These are phyloP conservation scores for Tetraselmis chui DNA, from an alignment of 139 green algal genomes.

Conservation along the genomic window DNA sequence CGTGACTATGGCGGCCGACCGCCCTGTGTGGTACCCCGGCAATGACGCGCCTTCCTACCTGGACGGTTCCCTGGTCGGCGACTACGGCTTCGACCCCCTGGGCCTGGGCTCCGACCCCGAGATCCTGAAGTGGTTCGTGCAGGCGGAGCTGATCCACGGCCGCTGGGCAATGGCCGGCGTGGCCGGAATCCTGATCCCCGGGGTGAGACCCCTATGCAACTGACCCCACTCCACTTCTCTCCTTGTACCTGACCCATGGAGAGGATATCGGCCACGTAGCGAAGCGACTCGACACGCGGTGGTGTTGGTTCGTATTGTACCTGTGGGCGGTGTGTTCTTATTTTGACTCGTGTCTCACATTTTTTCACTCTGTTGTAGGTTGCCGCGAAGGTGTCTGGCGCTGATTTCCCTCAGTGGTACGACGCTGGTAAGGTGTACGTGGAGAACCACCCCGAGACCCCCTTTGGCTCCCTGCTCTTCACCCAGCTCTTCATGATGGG, in stretches of 20 bases:
- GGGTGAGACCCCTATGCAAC: too few species aligned
- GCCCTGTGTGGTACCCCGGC: slow-evolving; percentile 38
- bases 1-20: slow-evolving; percentile 8
- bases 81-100: slow-evolving; percentile 83
- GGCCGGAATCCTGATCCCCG: slow-evolving; percentile 50
- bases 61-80: slow-evolving; percentile 43
- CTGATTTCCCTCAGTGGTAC: slow-evolving; percentile 16
- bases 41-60: slow-evolving; percentile 30
- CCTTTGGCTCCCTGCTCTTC: slow-evolving; percentile 43
- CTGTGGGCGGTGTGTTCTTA: slow-evolving; percentile 88
- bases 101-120: slow-evolving; percentile 39
- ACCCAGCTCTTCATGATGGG: slow-evolving; percentile 66
- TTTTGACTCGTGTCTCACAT: too few species aligned
- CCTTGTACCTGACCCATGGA: too few species aligned
- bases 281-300: too few species aligned
- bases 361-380: too few species aligned
- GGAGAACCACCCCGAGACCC: slow-evolving; percentile 16
- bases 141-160: slow-evolving; percentile 57
- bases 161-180: slow-evolving; percentile 68
- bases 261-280: too few species aligned
- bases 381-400: slow-evolving; percentile 16
- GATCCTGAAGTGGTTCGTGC: slow-evolving; percentile 14
- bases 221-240: too few species aligned
- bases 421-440: slow-evolving; percentile 25
- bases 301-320: too few species aligned